Base-by-base conservation (phyloP, 306 rosid species). In the Heteromeles arbutifolia region DNA sequence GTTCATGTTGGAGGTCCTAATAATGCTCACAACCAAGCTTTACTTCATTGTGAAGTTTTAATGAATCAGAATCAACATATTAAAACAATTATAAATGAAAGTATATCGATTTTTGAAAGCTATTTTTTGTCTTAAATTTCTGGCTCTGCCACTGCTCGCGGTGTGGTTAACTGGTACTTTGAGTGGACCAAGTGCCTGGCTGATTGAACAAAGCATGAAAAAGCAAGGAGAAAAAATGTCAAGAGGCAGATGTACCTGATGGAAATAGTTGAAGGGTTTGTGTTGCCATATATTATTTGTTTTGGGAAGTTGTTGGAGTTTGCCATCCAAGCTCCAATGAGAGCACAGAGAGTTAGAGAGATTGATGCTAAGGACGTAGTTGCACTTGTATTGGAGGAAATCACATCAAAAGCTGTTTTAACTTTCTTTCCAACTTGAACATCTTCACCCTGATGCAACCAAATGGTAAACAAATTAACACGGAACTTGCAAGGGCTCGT, bases 321-420 rank as follows among this genome's bases (percentile, higher is more conserved):
- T n/a, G 88, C 88, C 37, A 90, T 82, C 95, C 96, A 90, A 4
- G 92, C 90, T 44, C 96, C 98, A 31, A 86, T 87, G 0, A 93
- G 84, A 37, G 98, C 83, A 72, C 90, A 87, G 2, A 93, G 79
- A 1, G 96, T 89, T 63, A 89, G 41, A 26, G 93, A 82, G 1
- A 90, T 80, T 0, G 92, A 65, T 28, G 91, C 89, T 65, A 93
- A 69, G 82, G 53, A 77, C 24, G 84, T 90, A 21, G 95, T 82
- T 70, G 93, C 88, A 29, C 79, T 31, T 19, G 74, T 85, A 78
- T 85, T 90, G 32, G 84, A 73, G 45, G 90, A 82, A 48, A 90
- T 61, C 12, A 87, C 92, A 14, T 80, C 68, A 2, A 90, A 65
- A 67, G 90, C 87, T 61, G 82, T 78, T 26, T 67, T 32, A 1